Evolutionary conservation across 768 basidiomycete genomes (phyloP), one percentile per base, ranked within the genome.

Genomic region (Pleurotus citrinopileatus): DNA sequence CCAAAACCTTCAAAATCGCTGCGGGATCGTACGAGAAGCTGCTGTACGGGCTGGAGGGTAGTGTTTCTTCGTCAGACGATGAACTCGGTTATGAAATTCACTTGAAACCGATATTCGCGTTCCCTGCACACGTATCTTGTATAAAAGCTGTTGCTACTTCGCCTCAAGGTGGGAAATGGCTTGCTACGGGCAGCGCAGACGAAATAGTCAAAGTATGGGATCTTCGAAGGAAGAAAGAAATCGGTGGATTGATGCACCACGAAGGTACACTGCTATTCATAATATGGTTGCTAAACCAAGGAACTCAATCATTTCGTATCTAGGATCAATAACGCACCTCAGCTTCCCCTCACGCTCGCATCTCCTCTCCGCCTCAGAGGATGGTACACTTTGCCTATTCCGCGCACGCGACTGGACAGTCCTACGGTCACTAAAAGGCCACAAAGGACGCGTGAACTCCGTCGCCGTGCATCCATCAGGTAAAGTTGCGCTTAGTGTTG

Each of bases 171-270:
- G 94, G 94, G 1, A 98, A 97, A 72, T 98, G 94, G 94, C 78
- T 98, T 13, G 96, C 94, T 6, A 94, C 89, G 0, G 97, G 94
- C 5, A 93, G 92, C 59, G 82, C 90, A n/a, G 97, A 99, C 65
- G 97, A 98, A 68, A 90, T 95, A 45, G 73, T 98, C 61, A 98
- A 98, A 67, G 86, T 99, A 7, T 99, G 97, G 97, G 94, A 98
- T 73, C 68, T 99, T 56, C 79, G 86, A 52, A 75, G 94, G 63
- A 76, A 86, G 67, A 97, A 97, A 71, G 96, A 99, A 68, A 81
- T 99, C 48, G 97, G 97, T 27, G 91, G 89, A 42, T 72, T 99
- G 50, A 91, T 94, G 83, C 94, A 97, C 54, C 96, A 98, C 66
- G 82, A 93, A 77, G 96, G 95, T 95, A 60, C 19, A 70, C 69